phyloP scores from a whole-genome alignment of 2,329 filamentous ascomycete species.

The Cladorrhinum sp. region DNA sequence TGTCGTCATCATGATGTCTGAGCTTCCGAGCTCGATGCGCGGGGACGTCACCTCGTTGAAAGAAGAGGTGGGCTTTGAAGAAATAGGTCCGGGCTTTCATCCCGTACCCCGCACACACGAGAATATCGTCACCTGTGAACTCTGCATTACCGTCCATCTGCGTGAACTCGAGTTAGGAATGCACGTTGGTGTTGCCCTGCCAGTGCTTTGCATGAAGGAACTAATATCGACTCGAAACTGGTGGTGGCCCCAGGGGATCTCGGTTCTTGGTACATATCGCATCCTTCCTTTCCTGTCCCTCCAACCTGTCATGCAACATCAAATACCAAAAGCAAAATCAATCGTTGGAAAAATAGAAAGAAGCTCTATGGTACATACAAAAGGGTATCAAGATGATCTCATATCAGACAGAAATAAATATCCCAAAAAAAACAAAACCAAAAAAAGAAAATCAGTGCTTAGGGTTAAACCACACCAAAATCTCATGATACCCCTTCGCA shows the following conservation, averaged over 20 bases:
- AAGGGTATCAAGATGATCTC: background rate
- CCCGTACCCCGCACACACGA: background rate
- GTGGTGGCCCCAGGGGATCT: background rate
- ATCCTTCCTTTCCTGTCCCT: too few species aligned
- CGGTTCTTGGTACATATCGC: background rate
- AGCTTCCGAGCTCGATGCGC: background rate
- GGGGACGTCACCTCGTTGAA: background rate
- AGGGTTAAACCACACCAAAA: slow-evolving; percentile 37
- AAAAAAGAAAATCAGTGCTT: slow-evolving; percentile 28
- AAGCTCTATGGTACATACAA: background rate
- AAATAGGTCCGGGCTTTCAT: background rate
- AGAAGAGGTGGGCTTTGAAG: background rate
- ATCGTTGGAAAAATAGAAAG: background rate
- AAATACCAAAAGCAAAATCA: background rate
- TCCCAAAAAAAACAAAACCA: background rate
- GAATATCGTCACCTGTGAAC: background rate
- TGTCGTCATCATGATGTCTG: background rate
- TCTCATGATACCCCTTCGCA: slow-evolving; percentile 34
- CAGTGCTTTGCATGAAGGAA: background rate
- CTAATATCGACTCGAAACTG: too few species aligned
- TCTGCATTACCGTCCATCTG: background rate
- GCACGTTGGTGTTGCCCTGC: background rate
- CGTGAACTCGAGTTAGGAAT: background rate
- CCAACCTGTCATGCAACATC: too few species aligned
- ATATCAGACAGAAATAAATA: background rate